Evolutionary conservation across 345 rosid species (phyloP).

Genomic region (Zanthoxylum bungeanum): DNA sequence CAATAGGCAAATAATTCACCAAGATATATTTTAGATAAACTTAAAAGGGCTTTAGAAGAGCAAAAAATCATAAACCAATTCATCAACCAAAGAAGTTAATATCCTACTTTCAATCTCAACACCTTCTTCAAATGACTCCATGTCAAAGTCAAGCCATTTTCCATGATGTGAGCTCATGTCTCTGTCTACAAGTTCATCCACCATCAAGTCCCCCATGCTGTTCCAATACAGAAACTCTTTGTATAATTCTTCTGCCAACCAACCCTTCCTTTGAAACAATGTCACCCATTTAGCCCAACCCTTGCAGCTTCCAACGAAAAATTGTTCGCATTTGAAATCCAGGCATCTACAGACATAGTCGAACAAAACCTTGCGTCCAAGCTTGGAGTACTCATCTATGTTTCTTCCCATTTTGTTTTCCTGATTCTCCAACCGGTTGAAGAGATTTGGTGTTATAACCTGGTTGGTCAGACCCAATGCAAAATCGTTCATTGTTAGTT

Average conservation of each 20-base stretch:
- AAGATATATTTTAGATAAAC: neutral
- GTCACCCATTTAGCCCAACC: constrained; percentile 34
- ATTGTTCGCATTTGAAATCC: constrained; percentile 28
- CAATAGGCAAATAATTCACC: too few species aligned
- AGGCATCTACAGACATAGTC: constrained; percentile 54
- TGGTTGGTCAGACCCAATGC: constrained; percentile 35
- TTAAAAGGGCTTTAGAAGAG: too few species aligned
- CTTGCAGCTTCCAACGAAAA: constrained; percentile 45
- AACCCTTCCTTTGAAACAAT: constrained; percentile 36
- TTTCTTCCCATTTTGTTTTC: constrained; percentile 19
- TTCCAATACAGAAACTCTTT: constrained; percentile 52
- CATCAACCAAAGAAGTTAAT: constrained; percentile 63
- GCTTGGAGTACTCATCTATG: constrained; percentile 38
- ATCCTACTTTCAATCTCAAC: constrained; percentile 57
- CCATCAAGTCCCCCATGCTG: constrained; percentile 58
- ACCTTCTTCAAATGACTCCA: constrained; percentile 67
- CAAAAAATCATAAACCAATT: constrained; percentile 55
- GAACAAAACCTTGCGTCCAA: constrained; percentile 48
- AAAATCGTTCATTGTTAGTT: constrained; percentile 39
- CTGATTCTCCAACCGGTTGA: constrained; percentile 46
- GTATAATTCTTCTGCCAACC: constrained; percentile 60
- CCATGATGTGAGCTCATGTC: constrained; percentile 68
- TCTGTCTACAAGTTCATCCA: constrained; percentile 77
- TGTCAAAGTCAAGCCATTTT: constrained; percentile 66
- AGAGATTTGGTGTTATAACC: constrained; percentile 38